Conservation (phyloP, 495 filamentous ascomycete genomes). For the Physcia stellaris region DNA sequence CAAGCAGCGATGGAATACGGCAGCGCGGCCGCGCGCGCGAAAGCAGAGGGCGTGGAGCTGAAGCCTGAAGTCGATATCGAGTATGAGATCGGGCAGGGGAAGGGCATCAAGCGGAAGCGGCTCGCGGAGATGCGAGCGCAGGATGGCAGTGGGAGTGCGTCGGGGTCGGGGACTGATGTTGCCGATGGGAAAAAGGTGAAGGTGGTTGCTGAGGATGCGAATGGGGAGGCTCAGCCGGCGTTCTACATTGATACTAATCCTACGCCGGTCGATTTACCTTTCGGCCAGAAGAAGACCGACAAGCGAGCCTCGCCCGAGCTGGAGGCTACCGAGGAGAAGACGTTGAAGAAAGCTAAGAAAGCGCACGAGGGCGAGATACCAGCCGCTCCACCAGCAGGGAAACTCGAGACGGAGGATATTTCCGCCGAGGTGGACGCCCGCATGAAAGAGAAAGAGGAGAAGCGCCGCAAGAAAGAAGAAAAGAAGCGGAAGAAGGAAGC, state of each 20-base stretch:
- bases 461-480: constrained; percentile 15
- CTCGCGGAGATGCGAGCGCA: constrained; percentile 4
- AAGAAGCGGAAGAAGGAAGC: constrained; percentile 24
- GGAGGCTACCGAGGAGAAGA: constrained; percentile 8
- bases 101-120: constrained; percentile 8
- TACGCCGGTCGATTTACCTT: constrained; percentile 12
- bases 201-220: not conserved
- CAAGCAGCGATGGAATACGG: constrained; percentile 17
- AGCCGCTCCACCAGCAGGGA: not conserved
- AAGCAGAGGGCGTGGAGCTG: constrained; percentile 11
- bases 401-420: constrained; percentile 23
- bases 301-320: constrained; percentile 9
- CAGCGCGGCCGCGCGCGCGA: constrained; percentile 10
- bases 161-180: not conserved
- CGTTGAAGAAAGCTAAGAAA: constrained; percentile 15
- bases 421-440: constrained; percentile 22
- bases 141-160: constrained; percentile 7
- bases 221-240: constrained; percentile 6
- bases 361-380: constrained; percentile 7
- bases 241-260: constrained; percentile 18
- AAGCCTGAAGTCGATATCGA: constrained; percentile 11
- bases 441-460: constrained; percentile 22
- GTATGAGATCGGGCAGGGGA: constrained; percentile 17
- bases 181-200: not conserved
- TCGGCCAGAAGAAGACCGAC: not conserved